phyloP scores from a whole-genome alignment of 257 asterid species.

The Osmanthus fragrans region DNA sequence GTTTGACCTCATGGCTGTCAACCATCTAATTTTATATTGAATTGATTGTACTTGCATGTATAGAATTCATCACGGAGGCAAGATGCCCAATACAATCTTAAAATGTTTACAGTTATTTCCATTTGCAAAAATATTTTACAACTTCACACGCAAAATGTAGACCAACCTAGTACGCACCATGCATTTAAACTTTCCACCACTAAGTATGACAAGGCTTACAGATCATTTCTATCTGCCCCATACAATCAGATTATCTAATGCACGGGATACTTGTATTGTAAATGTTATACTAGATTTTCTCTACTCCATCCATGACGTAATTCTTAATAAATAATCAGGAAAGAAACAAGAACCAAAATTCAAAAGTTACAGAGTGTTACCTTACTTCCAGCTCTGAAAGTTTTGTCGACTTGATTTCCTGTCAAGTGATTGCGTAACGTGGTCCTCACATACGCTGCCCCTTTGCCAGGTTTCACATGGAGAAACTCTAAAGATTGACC shows the following conservation, averaged over 20 bases:
- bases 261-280: neutral
- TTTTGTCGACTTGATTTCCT: constrained; percentile 81
- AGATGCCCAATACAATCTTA: neutral
- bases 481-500: constrained; percentile 69
- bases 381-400: constrained; percentile 98
- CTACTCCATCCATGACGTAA: neutral
- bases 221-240: neutral
- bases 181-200: no score
- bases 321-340: neutral
- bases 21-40: neutral
- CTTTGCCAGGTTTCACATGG: constrained; percentile 98
- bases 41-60: neutral
- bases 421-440: constrained; percentile 75
- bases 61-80: neutral
- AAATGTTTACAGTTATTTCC: neutral
- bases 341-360: constrained; percentile 12
- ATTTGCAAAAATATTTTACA: neutral
- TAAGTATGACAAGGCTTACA: neutral
- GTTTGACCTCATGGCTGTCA: neutral
- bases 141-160: neutral
- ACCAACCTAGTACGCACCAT: neutral
- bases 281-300: neutral
- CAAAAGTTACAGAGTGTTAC: constrained; percentile 35
- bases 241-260: neutral
- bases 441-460: constrained; percentile 97